Base-by-base conservation (phyloP, 2,329 filamentous ascomycete genomes). In the Lecanicillium sp. region DNA sequence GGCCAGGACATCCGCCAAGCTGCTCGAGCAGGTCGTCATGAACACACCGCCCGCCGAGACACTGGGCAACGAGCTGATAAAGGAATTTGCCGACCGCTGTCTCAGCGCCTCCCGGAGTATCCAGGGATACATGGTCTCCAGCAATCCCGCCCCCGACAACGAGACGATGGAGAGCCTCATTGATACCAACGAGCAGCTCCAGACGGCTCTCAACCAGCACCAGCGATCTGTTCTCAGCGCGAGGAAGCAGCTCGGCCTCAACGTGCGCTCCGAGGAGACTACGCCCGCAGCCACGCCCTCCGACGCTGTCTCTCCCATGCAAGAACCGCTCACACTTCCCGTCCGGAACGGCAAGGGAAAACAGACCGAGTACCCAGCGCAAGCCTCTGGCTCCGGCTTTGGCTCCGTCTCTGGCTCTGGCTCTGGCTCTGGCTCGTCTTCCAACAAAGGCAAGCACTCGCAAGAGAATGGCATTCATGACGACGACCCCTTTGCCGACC, bases 91-190 rank as follows among this genome's bases (percentile, higher is more conserved):
- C 40, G 85, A 93, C 57, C 84, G 93, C 20, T 97, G 91, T 62
- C 81, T 84, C 54, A 79, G 81, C 48, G 91, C 91, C 4, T 84
- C 87, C 44, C 78, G 84, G 46, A 88, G 86, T 60, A 82, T 97
- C 57, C 90, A 96, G 60, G 75, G 75, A 26, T 97, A 94, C 68
- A 95, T 97, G 73, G 75, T 83, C 35, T 80, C 83, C 39, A 83
- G 86, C 49, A 79, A 88, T 61, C 90, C 91, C 0, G 63, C 79
- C 1, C 90, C 91, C 0, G 93, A 97, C 64, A 91, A 95, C 59
- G 86, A 95, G 56, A 97, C 91, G 1, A 89, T 97, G 78, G 83
- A 93, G 62, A 90, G 83, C 12, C 72, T 98, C 52, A 95, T 98
- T 60, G 90, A 96, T 65, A 93, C 89, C 12, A 95, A 95, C 62